Evolutionary conservation across 805 yeast genomes (phyloP), one percentile per base, ranked within the genome.

Genomic region (Candida xiaguanensis): DNA sequence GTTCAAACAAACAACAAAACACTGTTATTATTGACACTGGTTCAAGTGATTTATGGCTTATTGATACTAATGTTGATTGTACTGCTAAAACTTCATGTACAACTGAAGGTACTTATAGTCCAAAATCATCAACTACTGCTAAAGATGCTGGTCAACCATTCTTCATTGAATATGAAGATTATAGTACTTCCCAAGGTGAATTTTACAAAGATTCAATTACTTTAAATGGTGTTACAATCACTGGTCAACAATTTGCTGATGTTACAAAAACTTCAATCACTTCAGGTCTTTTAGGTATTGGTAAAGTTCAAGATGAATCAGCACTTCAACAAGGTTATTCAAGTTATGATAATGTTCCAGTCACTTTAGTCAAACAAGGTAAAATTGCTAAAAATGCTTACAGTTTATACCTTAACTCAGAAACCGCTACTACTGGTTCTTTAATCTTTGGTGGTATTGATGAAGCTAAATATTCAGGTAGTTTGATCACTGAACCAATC

Each of bases 271-370:
- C 87, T 1, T 76, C 78, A 45, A 77, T 89, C 4, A 56, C 77
- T 6, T 60, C 72, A 41, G 91, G 95, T 41, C 90, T 86, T 19
- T 59, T 85, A 30, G 89, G 90, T 22, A 77, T 85, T 44, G 91
- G 91, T 11, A 66, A 82, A 35, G 61, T 75, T 4, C 83, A 78
- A 9, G 67, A 84, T 39, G 95, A 89, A 58, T 12, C 16, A 11
- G 82, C 90, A 1, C 6, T 9, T 9, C 8, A 20, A 20, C 24
- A 20, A 20, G 24, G 24, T 20, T 7, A 20, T 9, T 9, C 24
- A 20, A 24, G 16, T 6, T 61, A 63, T 45, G 45, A 48, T 39
- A 67, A 65, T 42, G 44, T 65, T 18, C 73, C 73, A 4, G 44
- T 45, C 24, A 50, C 52, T 16, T 53, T 67, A 51, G 56, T 56